Conservation (phyloP, 768 basidiomycete genomes). For the Leccinum uliginosum region DNA sequence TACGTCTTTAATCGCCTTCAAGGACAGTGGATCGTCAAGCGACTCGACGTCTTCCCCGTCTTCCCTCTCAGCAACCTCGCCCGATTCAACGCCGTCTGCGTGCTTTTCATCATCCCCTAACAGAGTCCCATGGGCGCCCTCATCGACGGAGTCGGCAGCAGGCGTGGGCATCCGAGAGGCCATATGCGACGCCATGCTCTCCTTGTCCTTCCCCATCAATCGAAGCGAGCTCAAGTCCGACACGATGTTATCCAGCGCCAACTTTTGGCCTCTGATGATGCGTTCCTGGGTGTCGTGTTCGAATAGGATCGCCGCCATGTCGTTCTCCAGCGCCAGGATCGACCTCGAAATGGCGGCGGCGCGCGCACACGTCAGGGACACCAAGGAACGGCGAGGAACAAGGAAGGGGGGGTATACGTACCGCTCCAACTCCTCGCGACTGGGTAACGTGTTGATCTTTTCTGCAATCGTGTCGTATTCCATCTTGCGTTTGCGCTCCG, state of each 20-base stretch:
- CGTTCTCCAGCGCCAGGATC: conserved; percentile 67
- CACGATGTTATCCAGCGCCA: conserved; percentile 63
- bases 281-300: conserved; percentile 75
- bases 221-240: conserved; percentile 57
- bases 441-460: conserved; percentile 74
- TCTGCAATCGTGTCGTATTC: conserved; percentile 85
- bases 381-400: not conserved
- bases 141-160: conserved; percentile 36
- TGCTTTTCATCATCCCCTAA: conserved; percentile 32
- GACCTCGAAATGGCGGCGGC: conserved; percentile 40
- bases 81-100: conserved; percentile 39
- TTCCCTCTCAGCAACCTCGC: conserved; percentile 38
- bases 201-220: conserved; percentile 66
- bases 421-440: conserved; percentile 72
- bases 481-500: conserved; percentile 71
- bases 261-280: conserved; percentile 62
- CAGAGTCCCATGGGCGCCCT: conserved; percentile 18
- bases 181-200: conserved; percentile 37
- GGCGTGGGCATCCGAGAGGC: conserved; percentile 47
- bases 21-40: conserved; percentile 24
- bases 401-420: conserved; percentile 37
- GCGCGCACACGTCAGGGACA: not conserved
- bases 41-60: conserved; percentile 35
- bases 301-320: conserved; percentile 67
- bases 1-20: conserved; percentile 32